Percentiles rank a stretch among this genome's conserved stretches.
Conservation (phyloP, 495 filamentous ascomycete species). For the Penicillium coprophilum region DNA sequence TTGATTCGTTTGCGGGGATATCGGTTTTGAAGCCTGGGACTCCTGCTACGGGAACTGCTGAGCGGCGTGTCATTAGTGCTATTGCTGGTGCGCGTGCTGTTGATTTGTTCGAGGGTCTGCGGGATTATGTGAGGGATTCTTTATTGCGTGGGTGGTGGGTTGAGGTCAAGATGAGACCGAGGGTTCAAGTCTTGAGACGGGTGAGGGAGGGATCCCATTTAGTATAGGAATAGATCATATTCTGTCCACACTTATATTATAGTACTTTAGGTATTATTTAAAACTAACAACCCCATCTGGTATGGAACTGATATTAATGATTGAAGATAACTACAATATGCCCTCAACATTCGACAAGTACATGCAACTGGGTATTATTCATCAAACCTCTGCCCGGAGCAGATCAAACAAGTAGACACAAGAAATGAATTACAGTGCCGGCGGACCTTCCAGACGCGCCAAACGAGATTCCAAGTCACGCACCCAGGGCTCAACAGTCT, state of each 20-base stretch:
- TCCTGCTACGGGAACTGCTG: constrained; percentile 30
- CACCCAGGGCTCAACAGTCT: constrained; percentile 83
- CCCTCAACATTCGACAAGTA: constrained; percentile 9
- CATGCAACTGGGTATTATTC: constrained; percentile 17
- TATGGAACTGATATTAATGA: constrained; percentile 8
- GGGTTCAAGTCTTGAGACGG: constrained; percentile 36
- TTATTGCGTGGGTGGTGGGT: constrained; percentile 45
- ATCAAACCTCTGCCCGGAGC: constrained; percentile 4
- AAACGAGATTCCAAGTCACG: constrained; percentile 79
- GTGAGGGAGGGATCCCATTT: constrained; percentile 6
- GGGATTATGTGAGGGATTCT: constrained; percentile 23
- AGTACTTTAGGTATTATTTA: constrained; percentile 4
- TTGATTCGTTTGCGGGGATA: constrained; percentile 71
- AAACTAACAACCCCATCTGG: constrained; percentile 6
- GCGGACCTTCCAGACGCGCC: constrained; percentile 45
- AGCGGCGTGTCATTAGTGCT: constrained; percentile 28
- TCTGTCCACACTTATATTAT: constrained; percentile 1
- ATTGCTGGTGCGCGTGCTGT: constrained; percentile 27
- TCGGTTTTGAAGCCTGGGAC: constrained; percentile 59
- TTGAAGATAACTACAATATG: constrained; percentile 8
- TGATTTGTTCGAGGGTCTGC: constrained; percentile 20
- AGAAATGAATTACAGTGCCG: constrained; percentile 12
- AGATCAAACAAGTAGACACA: constrained; percentile 12
- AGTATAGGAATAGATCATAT: background rate
- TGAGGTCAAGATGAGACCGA: constrained; percentile 43